Evolutionary conservation across 169 alveolate genomes (phyloP).

Genomic region (Fabrea salina): DNA sequence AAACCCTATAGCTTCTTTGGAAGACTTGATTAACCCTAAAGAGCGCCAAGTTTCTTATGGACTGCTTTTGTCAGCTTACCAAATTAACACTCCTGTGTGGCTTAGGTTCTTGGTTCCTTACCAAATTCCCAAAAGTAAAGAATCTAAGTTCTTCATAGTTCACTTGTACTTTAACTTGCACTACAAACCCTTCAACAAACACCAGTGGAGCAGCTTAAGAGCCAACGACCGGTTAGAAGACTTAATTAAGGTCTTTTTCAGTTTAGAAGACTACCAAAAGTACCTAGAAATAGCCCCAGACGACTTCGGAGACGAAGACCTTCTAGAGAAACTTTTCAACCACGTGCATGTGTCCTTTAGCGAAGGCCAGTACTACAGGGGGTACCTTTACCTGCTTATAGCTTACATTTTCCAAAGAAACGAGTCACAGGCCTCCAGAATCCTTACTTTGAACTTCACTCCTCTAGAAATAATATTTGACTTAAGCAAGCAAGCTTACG

Average conservation of each 20-base stretch:
- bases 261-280: neutral
- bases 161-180: constrained; percentile 26
- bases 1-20: constrained; percentile 7
- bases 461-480: neutral
- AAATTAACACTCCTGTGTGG: constrained; percentile 10
- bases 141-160: neutral
- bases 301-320: neutral
- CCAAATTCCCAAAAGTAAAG: neutral
- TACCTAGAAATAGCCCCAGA: neutral
- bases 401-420: neutral
- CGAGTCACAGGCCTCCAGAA: neutral
- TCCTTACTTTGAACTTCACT: constrained; percentile 13
- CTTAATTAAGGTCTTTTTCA: neutral
- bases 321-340: constrained; percentile 3
- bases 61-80: constrained; percentile 11
- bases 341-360: neutral
- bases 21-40: neutral
- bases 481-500: neutral
- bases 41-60: constrained; percentile 17
- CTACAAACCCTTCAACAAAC: neutral
- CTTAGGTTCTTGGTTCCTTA: constrained; percentile 5
- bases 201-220: neutral
- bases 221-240: neutral
- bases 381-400: neutral
- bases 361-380: constrained; percentile 20